Base-by-base conservation (phyloP, 106 monocot genomes). In the Dioscorea dumetorum region DNA sequence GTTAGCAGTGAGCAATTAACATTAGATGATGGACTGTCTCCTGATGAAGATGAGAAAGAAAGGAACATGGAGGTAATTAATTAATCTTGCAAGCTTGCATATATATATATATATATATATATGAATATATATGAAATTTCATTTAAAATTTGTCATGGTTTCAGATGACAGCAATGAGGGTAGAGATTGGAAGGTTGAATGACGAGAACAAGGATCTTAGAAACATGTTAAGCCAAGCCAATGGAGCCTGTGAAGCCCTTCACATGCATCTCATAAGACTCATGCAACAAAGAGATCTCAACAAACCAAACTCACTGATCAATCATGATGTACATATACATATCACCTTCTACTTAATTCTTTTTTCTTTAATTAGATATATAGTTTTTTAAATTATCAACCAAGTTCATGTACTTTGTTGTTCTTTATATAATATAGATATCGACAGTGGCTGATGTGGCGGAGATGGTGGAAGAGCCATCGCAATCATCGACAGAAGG, bases 161-260 rank as follows among this genome's bases (percentile, higher is more conserved):
- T 63, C 84, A 87, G 87, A 24, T 82, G 51, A 76, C 64, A 2
- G 49, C 60, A 52, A 73, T 91, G 80, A 73, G 77, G 61, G 79
- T 58, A 6, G 88, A 91, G 66, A 60, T 91, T 19, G 70, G 49
- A 14, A 50, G 79, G 21, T 77, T 91, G 80, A 86, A 74, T 5
- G 85, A 95, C 10, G 95, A 95, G 79, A 95, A 95, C 70, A 80
- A 82, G 71, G 63, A 68, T 18, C 77, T 95, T 24, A 81, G 60
- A 59, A 81, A 49, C 24, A 75, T 88, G 68, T 72, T 95, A 0
- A 81, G 18, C 73, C 83, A 95, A 58, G 81, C 87, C 60, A 88
- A 74, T 33, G 58, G 69, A 52, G 80, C 74, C 68, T 95, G 88
- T 78, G 80, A 85, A 52, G 50, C 83, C 13, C 81, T 95, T 0